Evolutionary conservation across 805 yeast species (phyloP).

Genomic region (Wickerhamiella sergipiensis): DNA sequence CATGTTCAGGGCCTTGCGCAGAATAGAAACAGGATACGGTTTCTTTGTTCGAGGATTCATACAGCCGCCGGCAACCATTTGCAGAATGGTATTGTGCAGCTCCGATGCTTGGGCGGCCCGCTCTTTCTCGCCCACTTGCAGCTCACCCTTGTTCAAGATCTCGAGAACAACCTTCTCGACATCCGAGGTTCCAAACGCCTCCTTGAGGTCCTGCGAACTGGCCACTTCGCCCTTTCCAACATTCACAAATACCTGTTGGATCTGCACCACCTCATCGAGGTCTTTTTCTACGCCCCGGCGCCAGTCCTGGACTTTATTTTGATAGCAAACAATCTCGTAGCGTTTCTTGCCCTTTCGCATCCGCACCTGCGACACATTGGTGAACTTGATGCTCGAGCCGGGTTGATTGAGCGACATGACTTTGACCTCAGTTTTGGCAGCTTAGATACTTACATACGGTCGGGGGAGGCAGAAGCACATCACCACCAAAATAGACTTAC

Average conservation of each 20-base stretch:
- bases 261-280: conserved; percentile 87
- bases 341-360: conserved; percentile 80
- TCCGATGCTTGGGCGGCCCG: conserved; percentile 61
- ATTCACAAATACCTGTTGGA: conserved; percentile 84
- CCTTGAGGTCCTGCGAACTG: conserved; percentile 63
- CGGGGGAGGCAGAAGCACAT: no score
- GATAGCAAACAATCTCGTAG: conserved; percentile 93
- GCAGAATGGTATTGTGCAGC: conserved; percentile 68
- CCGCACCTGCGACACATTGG: conserved; percentile 86
- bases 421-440: background rate
- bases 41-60: conserved; percentile 81
- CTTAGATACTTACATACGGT: background rate
- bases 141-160: conserved; percentile 81
- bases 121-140: conserved; percentile 89
- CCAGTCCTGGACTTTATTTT: conserved; percentile 94
- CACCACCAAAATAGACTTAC: background rate
- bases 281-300: conserved; percentile 80
- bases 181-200: conserved; percentile 64
- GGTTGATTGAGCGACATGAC: conserved; percentile 70
- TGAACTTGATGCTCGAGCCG: conserved; percentile 70
- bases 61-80: conserved; percentile 76
- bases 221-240: conserved; percentile 94
- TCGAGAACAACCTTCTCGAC: conserved; percentile 63
- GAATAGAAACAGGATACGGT: conserved; percentile 89
- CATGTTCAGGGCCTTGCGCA: conserved; percentile 62